Conservation (phyloP, 2,329 filamentous ascomycete species). For the Alternaria sp. region DNA sequence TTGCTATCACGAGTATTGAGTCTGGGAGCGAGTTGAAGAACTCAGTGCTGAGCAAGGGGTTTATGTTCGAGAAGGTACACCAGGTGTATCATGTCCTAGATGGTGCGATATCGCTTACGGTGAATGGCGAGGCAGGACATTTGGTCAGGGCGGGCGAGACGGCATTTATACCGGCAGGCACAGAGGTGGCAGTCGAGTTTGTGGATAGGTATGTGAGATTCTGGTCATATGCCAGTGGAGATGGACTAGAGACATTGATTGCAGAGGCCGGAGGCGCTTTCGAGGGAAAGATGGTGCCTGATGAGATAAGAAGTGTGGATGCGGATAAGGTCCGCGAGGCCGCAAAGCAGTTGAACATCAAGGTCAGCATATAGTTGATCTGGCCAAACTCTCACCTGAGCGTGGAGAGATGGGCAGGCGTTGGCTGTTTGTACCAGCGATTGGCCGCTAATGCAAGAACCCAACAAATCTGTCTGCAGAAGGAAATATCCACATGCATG, state of each 20-base stretch:
- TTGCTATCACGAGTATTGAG: conserved; percentile 31
- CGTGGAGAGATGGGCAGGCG: too few species aligned
- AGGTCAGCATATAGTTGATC: conserved; percentile 11
- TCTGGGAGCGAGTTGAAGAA: conserved; percentile 23
- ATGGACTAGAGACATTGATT: conserved; percentile 29
- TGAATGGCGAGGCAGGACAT: conserved; percentile 16
- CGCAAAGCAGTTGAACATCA: not conserved
- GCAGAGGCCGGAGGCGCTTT: conserved; percentile 25
- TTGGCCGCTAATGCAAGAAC: not conserved
- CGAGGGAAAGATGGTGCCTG: conserved; percentile 27
- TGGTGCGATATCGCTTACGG: conserved; percentile 23
- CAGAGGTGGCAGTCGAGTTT: conserved; percentile 23
- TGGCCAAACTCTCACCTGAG: not conserved
- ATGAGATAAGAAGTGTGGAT: conserved; percentile 14
- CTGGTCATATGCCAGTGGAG: conserved; percentile 31
- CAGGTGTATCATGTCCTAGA: conserved; percentile 29
- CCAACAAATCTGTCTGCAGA: not conserved
- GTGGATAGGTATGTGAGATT: conserved; percentile 27
- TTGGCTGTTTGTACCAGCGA: not conserved
- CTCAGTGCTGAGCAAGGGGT: conserved; percentile 16
- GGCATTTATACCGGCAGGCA: conserved; percentile 28
- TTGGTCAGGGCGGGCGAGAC: conserved; percentile 29
- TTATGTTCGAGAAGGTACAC: conserved; percentile 25
- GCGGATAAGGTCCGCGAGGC: conserved; percentile 1
- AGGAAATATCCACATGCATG: not conserved